Base-by-base conservation (phyloP, 2,329 filamentous ascomycete species). In the Aspergillus sp. region DNA sequence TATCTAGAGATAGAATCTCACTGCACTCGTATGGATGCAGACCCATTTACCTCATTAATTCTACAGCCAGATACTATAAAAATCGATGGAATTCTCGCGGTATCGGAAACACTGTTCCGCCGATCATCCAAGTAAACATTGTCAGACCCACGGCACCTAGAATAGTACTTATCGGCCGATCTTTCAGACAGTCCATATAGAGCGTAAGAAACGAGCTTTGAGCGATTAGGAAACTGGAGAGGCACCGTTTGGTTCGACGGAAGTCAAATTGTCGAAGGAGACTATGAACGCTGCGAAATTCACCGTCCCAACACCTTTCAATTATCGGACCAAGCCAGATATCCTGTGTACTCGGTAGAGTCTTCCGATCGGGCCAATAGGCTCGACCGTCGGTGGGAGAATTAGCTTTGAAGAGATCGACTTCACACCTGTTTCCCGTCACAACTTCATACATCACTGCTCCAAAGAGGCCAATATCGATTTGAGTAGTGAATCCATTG, bases 381-480 rank as follows among this genome's bases (percentile, higher is more conserved):
- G 41, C 53, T 32, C 42, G 45, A 33, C 53, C 52, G 47, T 54
- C 50, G 0, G 43, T 50, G 14, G 40, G 33, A 32, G 32, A 14
- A 47, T 53, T 48, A 35, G 53, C 19, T 17, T 43, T 51, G 33
- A 54, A 60, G 9, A 69, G 47, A 49, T 66, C 60, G 42, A 67
- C 62, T 32, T 61, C 55, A 50, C 56, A 66, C 13, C 52, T 50
- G 4, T 51, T 32, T 10, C 56, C 57, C 14, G 63, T 63, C 4
- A 63, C 47, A 16, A 69, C 53, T 51, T 68, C 60, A 47, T 64
- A 70, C 26, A 68, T 65, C 14, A 69, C 65, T 24, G 60, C 54
- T 7, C 65, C 66, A 17, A 70, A 58, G 20, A 61, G 60, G 2
- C 62, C 64, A 45, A 72, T 64, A 51, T 71, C 65, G 13, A 58